A percentile compares a stretch with the other conserved stretches of the same genome.
Conservation (phyloP, 768 basidiomycete species). For the Lactarius indigo region DNA sequence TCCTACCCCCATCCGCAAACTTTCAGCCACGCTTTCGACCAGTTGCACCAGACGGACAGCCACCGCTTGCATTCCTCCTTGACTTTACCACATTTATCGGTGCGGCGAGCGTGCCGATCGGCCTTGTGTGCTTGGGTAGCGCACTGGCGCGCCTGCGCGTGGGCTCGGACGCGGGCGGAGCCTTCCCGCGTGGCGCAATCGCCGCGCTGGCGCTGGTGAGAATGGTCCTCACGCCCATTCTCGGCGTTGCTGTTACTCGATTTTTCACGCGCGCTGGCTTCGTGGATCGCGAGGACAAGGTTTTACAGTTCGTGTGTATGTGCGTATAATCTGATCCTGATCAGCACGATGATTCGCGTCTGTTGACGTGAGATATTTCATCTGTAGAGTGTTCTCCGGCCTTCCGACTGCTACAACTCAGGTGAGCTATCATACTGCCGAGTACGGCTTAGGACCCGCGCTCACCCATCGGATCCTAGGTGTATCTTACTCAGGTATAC, state of each 20-base stretch:
- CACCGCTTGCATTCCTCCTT: constrained; percentile 59
- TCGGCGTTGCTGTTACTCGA: constrained; percentile 54
- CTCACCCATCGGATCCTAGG: constrained; percentile 34
- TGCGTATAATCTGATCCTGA: constrained; percentile 45
- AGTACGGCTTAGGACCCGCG: not conserved
- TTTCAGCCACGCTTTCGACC: constrained; percentile 36
- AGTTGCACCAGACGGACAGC: constrained; percentile 58
- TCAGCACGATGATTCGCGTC: constrained; percentile 45
- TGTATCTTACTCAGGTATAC: constrained; percentile 61
- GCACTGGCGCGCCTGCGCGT: constrained; percentile 57
- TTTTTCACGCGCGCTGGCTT: constrained; percentile 47
- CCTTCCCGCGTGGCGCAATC: constrained; percentile 55
- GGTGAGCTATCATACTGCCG: not conserved
- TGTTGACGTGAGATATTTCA: constrained; percentile 64
- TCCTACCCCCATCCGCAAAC: constrained; percentile 45
- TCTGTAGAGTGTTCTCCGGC: constrained; percentile 31
- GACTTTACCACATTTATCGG: constrained; percentile 59
- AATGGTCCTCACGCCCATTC: constrained; percentile 53
- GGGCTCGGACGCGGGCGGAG: constrained; percentile 37
- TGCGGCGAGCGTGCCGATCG: constrained; percentile 59
- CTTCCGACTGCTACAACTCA: constrained; percentile 24
- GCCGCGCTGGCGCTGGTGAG: constrained; percentile 48
- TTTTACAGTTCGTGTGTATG: constrained; percentile 68
- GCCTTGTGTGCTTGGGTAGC: constrained; percentile 58
- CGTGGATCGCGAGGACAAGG: constrained; percentile 49